These are phyloP conservation scores for Ochetophila trinervis DNA, from an alignment of 306 rosid genomes.

Conservation along the genomic window DNA sequence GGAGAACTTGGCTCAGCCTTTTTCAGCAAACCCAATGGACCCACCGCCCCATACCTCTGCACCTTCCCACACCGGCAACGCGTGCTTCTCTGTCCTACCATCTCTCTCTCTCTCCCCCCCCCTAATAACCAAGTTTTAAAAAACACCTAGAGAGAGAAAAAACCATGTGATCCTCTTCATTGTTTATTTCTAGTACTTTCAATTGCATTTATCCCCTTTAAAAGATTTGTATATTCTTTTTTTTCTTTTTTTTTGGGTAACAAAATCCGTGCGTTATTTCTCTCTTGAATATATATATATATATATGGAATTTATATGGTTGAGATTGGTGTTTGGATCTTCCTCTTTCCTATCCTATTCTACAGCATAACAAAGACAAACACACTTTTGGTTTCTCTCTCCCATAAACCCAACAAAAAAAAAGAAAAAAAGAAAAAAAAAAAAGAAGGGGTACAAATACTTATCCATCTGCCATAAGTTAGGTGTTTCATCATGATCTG, in stretches of 20 bases:
- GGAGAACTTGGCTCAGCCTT: conserved; percentile 50
- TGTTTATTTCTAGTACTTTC: no score
- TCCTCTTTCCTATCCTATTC: not conserved
- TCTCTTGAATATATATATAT: no score
- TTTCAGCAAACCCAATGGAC: conserved; percentile 58
- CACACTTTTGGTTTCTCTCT: not conserved
- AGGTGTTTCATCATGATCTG: not conserved
- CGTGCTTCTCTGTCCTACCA: conserved; percentile 66
- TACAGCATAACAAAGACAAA: conserved; percentile 6
- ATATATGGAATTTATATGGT: no score
- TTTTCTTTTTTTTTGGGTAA: no score
- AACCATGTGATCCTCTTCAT: not conserved
- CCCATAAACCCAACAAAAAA: not conserved
- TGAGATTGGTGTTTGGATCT: not conserved
- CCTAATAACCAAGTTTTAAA: not conserved
- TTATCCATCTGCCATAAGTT: conserved; percentile 10
- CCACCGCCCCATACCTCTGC: conserved; percentile 88
- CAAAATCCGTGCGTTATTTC: no score
- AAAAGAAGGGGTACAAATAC: no score
- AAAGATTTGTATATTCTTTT: no score
- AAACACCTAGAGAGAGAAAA: conserved; percentile 6
- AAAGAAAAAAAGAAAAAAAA: not conserved
- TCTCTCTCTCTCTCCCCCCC: conserved; percentile 5
- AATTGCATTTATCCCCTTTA: no score
- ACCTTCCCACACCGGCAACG: conserved; percentile 77